Base-by-base conservation (phyloP, 2,329 filamentous ascomycete species). In the Huntiella savannae region DNA sequence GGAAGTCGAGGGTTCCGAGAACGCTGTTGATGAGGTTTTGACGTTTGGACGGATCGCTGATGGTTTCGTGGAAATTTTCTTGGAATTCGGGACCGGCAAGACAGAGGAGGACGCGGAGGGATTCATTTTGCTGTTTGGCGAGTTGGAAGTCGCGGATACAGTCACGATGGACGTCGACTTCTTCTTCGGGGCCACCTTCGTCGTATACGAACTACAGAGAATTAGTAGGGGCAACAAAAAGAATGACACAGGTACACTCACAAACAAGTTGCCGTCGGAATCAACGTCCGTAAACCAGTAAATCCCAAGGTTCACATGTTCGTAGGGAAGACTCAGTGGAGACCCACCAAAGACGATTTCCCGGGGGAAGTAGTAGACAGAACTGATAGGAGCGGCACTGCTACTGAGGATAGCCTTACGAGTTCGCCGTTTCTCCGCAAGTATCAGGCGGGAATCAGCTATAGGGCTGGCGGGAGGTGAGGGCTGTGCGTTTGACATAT, bases 51-150 rank as follows among this genome's bases (percentile, higher is more conserved):
- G 33, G 33, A 17, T 38, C 33, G 12, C 33, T 33, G 3, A 22
- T 17, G 5, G 43, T 40, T 5, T 12, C 13, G n/a, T 17, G 32
- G 16, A 47, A 41, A 19, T 37, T 47, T 11, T 13, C 12, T 7
- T 47, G 35, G 8, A 33, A 42, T 17, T 43, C 40, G 8, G 40
- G 22, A 5, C 45, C 45, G 11, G 38, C 45, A 16, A 47, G 28
- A n/a, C 39, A 37, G n/a, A 47, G 13, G 12, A 41, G 40, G 5
- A 47, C 45, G 4, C 45, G 33, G 12, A 47, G 45, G 19, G 42
- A 33, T 7, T 22, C 28, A 32, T 35, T 37, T 11, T 33, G 34
- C 17, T 36, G 36, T n/a, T 47, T 47, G 39, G 43, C 43, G 3
- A 19, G 17, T 5, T 42, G 34, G 6, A 47, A 34, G 4, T 19